Percentiles rank a stretch among this genome's conserved stretches.
Conservation (phyloP, 805 yeast genomes). For the Monosporozyma unispora region DNA sequence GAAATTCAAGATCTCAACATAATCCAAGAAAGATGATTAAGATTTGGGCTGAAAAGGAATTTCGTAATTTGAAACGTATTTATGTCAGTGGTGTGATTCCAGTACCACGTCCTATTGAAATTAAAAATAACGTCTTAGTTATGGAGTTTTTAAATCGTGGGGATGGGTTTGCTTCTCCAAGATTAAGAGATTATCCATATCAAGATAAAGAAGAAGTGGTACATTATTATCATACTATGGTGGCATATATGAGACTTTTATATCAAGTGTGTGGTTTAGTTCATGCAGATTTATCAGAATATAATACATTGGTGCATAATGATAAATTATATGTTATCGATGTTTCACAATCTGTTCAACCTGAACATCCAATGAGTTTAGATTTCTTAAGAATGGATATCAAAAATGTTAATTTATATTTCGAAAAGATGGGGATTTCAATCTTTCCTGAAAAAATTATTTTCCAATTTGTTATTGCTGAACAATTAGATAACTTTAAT, state of each 20-base stretch:
- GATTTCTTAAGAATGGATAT: constrained; percentile 97
- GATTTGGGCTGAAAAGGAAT: constrained; percentile 98
- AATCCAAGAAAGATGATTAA: constrained; percentile 97
- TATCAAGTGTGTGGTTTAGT: constrained; percentile 83
- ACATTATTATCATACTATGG: constrained; percentile 64
- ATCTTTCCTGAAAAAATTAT: constrained; percentile 75
- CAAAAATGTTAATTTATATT: constrained; percentile 87
- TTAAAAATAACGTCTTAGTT: constrained; percentile 81
- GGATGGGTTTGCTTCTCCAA: constrained; percentile 83
- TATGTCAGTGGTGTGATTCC: constrained; percentile 65
- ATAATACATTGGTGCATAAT: constrained; percentile 80
- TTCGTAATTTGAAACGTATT: constrained; percentile 80
- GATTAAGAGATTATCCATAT: constrained; percentile 75
- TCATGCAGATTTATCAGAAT: constrained; percentile 95
- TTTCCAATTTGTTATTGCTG: constrained; percentile 65
- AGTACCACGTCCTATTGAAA: constrained; percentile 87
- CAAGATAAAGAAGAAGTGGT: constrained; percentile 56
- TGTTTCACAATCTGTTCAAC: constrained; percentile 96
- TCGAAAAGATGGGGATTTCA: constrained; percentile 60
- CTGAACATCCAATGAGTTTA: constrained; percentile 93
- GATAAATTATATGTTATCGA: constrained; percentile 78
- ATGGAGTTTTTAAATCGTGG: constrained; percentile 84
- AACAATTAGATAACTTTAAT: constrained; percentile 33
- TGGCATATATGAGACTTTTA: constrained; percentile 77
- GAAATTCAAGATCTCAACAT: constrained; percentile 75